phyloP scores from a whole-genome alignment of 495 filamentous ascomycete species.

The Tuber indicum region DNA sequence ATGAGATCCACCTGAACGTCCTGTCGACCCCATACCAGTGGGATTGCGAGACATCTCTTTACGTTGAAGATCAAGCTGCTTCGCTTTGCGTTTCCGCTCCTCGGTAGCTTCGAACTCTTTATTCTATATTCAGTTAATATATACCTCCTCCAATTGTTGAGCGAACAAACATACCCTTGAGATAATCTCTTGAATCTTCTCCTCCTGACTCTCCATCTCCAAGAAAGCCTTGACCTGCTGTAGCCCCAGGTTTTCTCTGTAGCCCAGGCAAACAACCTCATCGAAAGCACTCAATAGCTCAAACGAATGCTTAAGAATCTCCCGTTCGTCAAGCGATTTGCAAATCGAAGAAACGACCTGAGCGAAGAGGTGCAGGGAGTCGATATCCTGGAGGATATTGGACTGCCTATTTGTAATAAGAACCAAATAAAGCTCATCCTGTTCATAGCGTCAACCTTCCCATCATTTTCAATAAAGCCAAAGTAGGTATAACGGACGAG shows the following conservation, averaged over 20 bases:
- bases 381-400: constrained; percentile 98
- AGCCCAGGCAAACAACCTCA: constrained; percentile 88
- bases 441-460: constrained; percentile 19
- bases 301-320: constrained; percentile 89
- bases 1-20: constrained; percentile 55
- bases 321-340: constrained; percentile 89
- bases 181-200: constrained; percentile 96
- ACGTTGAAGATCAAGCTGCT: constrained; percentile 95
- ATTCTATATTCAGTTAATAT: constrained; percentile 56
- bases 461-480: constrained; percentile 4
- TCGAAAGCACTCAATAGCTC: constrained; percentile 94
- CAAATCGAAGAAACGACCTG: constrained; percentile 95
- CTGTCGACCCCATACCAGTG: constrained; percentile 48
- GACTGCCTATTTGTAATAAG: constrained; percentile 98
- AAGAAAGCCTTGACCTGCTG: constrained; percentile 97
- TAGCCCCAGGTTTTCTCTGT: constrained; percentile 88
- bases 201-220: constrained; percentile 98
- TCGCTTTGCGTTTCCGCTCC: constrained; percentile 94
- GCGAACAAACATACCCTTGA: constrained; percentile 58
- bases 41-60: constrained; percentile 64
- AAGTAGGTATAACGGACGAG: constrained; percentile 44
- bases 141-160: neutral
- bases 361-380: constrained; percentile 92
- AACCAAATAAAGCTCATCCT: constrained; percentile 97
- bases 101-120: constrained; percentile 97